phyloP scores from a whole-genome alignment of 768 basidiomycete genomes.

The Hydnomerulius pinastri region DNA sequence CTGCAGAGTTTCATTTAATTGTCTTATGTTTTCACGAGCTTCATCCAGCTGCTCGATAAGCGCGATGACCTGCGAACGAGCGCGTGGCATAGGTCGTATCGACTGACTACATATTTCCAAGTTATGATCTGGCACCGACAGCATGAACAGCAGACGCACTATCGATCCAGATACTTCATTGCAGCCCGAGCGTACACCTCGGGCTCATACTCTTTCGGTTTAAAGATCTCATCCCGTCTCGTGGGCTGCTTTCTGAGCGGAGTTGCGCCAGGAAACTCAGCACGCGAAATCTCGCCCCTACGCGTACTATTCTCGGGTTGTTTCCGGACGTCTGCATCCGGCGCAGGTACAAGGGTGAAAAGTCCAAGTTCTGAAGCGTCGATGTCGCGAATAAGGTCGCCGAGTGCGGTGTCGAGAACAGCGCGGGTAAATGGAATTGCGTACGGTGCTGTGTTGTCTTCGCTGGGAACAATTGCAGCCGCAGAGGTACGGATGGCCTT shows the following conservation, averaged over 20 bases:
- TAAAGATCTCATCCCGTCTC: constrained; percentile 39
- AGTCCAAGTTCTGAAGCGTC: constrained; percentile 79
- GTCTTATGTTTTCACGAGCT: constrained; percentile 38
- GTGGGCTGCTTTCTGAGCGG: constrained; percentile 54
- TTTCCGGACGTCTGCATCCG: constrained; percentile 33
- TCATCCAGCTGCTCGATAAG: constrained; percentile 42
- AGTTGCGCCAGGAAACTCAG: constrained; percentile 69
- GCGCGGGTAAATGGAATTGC: constrained; percentile 58
- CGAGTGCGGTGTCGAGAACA: constrained; percentile 61
- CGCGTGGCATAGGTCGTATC: constrained; percentile 51
- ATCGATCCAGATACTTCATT: constrained; percentile 73
- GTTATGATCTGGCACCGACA: constrained; percentile 29
- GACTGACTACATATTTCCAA: constrained; percentile 41
- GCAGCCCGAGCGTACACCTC: constrained; percentile 79
- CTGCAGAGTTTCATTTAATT: constrained; percentile 37
- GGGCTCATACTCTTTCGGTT: constrained; percentile 55
- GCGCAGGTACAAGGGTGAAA: constrained; percentile 55
- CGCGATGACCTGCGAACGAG: constrained; percentile 39
- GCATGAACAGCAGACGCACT: constrained; percentile 48
- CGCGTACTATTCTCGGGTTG: constrained; percentile 25
- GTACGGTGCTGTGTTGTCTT: constrained; percentile 14
- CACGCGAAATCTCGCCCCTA: constrained; percentile 55
- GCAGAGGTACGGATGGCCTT: constrained; percentile 53
- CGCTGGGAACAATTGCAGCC: constrained; percentile 27
- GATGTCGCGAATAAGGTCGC: constrained; percentile 78